A percentile compares a stretch with the other conserved stretches of the same genome.
phyloP scores from a whole-genome alignment of 2,329 filamentous ascomycete genomes.

The Ophiocordyceps unilateralis region DNA sequence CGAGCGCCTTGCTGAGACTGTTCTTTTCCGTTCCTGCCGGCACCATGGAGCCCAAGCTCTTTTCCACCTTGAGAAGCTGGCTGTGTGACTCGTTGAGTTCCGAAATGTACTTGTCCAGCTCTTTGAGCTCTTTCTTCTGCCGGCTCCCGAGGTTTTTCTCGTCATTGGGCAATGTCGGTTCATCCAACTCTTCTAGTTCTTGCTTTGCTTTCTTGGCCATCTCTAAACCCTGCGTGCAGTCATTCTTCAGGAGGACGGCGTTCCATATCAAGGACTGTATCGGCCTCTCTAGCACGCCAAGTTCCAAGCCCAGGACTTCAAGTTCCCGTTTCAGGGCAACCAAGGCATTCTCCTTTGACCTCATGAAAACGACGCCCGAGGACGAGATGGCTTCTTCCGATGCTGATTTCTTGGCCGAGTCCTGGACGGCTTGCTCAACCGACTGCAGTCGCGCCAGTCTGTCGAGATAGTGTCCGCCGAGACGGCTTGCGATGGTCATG shows the following conservation, averaged over 20 bases:
- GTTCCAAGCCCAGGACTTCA: background rate
- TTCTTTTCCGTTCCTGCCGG: no score
- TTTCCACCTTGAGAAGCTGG: background rate
- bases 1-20: background rate
- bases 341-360: background rate
- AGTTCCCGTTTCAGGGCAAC: background rate
- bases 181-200: background rate
- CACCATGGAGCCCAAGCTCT: background rate
- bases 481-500: background rate
- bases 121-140: background rate
- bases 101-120: background rate
- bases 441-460: background rate
- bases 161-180: background rate
- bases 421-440: background rate
- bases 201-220: background rate
- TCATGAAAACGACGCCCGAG: background rate
- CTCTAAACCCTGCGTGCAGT: background rate
- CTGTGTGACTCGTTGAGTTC: background rate
- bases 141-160: no score
- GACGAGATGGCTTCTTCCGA: background rate
- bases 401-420: background rate
- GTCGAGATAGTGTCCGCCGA: background rate
- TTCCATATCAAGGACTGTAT: background rate
- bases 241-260: background rate
- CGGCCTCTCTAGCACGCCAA: background rate